These are phyloP conservation scores for Aspergillus aculeatinus DNA, from an alignment of 2,329 filamentous ascomycete species.

Conservation along the genomic window DNA sequence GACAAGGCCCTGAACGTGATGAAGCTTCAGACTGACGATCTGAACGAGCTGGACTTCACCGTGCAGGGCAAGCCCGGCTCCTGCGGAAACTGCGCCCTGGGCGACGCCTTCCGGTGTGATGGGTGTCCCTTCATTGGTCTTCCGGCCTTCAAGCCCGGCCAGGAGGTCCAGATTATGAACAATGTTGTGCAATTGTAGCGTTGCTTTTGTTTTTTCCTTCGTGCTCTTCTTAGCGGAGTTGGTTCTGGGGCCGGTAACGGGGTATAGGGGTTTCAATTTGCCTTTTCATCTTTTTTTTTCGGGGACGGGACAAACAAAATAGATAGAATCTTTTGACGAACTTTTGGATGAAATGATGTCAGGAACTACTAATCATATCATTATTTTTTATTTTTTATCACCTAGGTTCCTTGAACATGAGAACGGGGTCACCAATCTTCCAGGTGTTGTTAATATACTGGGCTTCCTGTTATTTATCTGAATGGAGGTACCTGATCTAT, in stretches of 20 bases:
- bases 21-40: slow-evolving; percentile 70
- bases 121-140: slow-evolving; percentile 83
- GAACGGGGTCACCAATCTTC: no score
- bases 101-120: slow-evolving; percentile 80
- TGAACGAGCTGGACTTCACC: slow-evolving; percentile 90
- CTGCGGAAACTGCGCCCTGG: slow-evolving; percentile 89
- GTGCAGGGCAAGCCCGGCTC: slow-evolving; percentile 95
- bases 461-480: no score
- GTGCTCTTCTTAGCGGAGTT: not conserved
- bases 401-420: no score
- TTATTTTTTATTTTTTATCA: no score
- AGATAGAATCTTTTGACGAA: slow-evolving; percentile 2
- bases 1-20: slow-evolving; percentile 58
- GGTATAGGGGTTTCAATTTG: not conserved
- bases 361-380: not conserved
- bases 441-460: no score
- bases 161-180: slow-evolving; percentile 86
- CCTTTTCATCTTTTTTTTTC: not conserved
- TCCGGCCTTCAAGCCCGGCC: slow-evolving; percentile 93
- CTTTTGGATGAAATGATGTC: not conserved
- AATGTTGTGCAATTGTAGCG: slow-evolving; percentile 75
- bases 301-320: slow-evolving; percentile 4
- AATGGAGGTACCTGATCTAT: no score
- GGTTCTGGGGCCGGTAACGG: not conserved
- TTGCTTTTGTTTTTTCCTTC: not conserved